These are phyloP conservation scores for Nannizzia gypsea DNA, from an alignment of 2,329 filamentous ascomycete species.

Conservation along the genomic window DNA sequence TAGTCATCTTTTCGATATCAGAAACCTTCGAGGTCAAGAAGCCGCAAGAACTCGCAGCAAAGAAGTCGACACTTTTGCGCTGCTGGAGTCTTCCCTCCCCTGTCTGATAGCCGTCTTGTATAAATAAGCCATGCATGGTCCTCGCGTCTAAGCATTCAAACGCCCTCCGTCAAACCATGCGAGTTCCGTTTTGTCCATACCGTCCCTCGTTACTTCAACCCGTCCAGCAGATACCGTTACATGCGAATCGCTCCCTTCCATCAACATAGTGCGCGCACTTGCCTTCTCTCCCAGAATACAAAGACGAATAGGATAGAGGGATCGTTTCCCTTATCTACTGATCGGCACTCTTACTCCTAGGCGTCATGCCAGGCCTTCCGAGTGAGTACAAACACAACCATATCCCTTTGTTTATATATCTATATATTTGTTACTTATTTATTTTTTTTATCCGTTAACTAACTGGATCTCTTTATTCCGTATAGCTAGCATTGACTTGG, in stretches of 20 bases:
- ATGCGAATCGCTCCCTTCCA: background rate
- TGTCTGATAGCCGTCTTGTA: background rate
- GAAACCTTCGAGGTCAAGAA: too few relatives aligned
- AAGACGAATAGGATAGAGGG: background rate
- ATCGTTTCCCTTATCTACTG: background rate
- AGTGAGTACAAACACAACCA: slow-evolving; percentile 7
- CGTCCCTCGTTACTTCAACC: background rate
- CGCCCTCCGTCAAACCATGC: background rate
- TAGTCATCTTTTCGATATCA: background rate
- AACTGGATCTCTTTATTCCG: background rate
- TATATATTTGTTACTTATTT: too few relatives aligned
- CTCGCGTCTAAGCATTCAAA: background rate
- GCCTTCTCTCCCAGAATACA: too few relatives aligned
- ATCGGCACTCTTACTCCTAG: background rate
- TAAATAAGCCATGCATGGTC: background rate
- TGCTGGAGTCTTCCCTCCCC: background rate
- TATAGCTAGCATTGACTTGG: slow-evolving; percentile 85
- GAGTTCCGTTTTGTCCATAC: background rate
- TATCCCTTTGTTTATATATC: background rate
- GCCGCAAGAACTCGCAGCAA: background rate
- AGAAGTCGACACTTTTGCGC: background rate
- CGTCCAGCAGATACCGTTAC: background rate
- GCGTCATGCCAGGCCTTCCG: slow-evolving; percentile 13
- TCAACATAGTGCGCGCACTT: background rate
- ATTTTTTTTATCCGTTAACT: background rate